A percentile compares a stretch with the other conserved stretches of the same genome.
phyloP scores from a whole-genome alignment of 2,329 filamentous ascomycete species.

The Aspergillus sp. region DNA sequence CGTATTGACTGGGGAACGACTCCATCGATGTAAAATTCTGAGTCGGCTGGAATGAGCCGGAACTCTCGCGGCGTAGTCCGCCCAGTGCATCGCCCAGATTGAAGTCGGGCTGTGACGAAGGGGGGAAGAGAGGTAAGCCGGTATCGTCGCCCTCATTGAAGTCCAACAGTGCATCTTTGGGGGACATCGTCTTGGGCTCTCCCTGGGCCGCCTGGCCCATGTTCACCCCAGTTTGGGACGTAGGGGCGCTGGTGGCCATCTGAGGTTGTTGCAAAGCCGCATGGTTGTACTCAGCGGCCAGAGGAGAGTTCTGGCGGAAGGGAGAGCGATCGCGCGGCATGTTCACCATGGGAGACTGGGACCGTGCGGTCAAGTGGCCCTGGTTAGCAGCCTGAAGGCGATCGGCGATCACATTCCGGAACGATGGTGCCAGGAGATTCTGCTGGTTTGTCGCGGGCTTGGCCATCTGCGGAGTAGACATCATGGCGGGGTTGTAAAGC shows the following conservation, averaged over 20 bases:
- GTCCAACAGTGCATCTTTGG: slow-evolving; percentile 86
- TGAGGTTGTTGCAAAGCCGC: slow-evolving; percentile 42
- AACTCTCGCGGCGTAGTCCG: slow-evolving; percentile 40
- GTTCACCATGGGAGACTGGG: slow-evolving; percentile 55
- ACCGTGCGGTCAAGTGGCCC: slow-evolving; percentile 66
- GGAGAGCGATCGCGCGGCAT: slow-evolving; percentile 72
- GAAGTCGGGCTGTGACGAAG: slow-evolving; percentile 53
- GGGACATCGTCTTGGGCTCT: slow-evolving; percentile 84
- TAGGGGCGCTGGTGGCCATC: slow-evolving; percentile 42
- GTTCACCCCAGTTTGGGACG: slow-evolving; percentile 34
- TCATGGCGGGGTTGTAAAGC: slow-evolving; percentile 65
- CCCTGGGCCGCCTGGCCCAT: slow-evolving; percentile 34
- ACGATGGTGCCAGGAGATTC: slow-evolving; percentile 53
- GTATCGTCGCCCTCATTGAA: slow-evolving; percentile 72
- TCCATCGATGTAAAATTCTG: slow-evolving; percentile 45
- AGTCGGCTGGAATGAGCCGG: slow-evolving; percentile 37
- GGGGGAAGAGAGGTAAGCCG: slow-evolving; percentile 68
- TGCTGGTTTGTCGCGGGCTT: slow-evolving; percentile 33
- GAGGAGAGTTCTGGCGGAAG: slow-evolving; percentile 71
- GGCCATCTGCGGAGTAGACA: slow-evolving; percentile 39
- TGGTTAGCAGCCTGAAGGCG: slow-evolving; percentile 77
- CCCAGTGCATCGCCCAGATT: slow-evolving; percentile 44
- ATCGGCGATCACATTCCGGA: slow-evolving; percentile 68
- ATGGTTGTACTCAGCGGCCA: slow-evolving; percentile 51
- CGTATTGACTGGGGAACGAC: slow-evolving; percentile 41